Evolutionary conservation across 352 stramenopile genomes (phyloP), one percentile per base, ranked within the genome.

Genomic region (Phytopythium aichiense): DNA sequence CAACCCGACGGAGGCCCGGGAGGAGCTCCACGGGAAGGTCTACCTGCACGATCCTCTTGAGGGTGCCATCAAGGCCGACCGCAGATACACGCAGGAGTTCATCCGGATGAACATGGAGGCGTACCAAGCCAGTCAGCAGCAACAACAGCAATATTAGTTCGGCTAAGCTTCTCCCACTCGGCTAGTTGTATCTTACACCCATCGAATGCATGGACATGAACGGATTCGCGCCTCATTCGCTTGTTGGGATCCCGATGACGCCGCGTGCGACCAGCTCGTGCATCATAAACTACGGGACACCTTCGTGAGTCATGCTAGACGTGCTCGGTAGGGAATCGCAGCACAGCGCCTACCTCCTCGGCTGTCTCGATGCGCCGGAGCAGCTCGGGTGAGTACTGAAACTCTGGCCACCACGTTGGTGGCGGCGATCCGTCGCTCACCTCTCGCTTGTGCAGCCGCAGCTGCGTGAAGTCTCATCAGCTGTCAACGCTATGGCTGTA

Each of bases 31-130:
- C 37, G 74, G 56, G 15, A 67, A 72, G 16, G 66, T 56, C 38
- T 88, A 73, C 60, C 74, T 83, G 58, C 76, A 88, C 56, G 58
- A 79, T 20, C 79, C 81, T 18, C 64, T 59, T 4, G 79, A 88
- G 40, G 79, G 77, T 8, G 53, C 72, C 16, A 63, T 89, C 62
- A 76, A 71, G 46, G 81, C 77, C 37, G 68, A 89, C 57, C 76
- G 79, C 66, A 70, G 66, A 56, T 91, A 91, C 68, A 88, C 79
- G 25, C 69, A 78, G 30, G 76, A 86, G 28, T 89, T 91, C 67
- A 81, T 91, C 28, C 71, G 74, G 38, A 72, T 76, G 31, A 72
- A 77, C 56, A 73, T 88, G 54, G 74, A 86, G 22, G 66, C 71
- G 25, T 68, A 77, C 22, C 62, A 82, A 31, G 61, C 71, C 45